Base-by-base conservation (phyloP, 1,139 yeast species). In the Meyerozyma carpophila region DNA sequence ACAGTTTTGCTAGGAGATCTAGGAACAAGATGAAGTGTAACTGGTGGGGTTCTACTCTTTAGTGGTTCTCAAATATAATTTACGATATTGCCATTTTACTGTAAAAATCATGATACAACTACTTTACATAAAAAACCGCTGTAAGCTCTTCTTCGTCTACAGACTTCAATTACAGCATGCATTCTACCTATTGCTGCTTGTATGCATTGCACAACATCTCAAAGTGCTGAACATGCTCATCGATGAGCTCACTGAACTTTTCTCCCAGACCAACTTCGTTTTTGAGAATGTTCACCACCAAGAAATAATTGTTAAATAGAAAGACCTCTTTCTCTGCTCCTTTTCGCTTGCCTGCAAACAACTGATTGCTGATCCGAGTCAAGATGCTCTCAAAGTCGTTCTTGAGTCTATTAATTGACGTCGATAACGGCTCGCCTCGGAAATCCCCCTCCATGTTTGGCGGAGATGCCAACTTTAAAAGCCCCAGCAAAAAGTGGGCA, bases 381-480 rank as follows among this genome's bases (percentile, higher is more conserved):
- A 93, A 63, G 1, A 82, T 74, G 27, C 79, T 79, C 59, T 93
- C 98, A 59, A 81, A 91, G 50, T 87, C 96, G 54, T 81, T 82
- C 42, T 91, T 67, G 37, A 93, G 65, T 45, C 96, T 71, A 8
- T 71, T 70, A 4, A 91, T 73, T 1, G 93, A 82, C 46, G 77
- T 79, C 38, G 78, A 77, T 8, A 91, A 68, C 0, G 96, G 97
- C 55, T 90, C 98, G 3, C 75, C 74, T 44, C 58, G 60, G 43
- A 55, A 56, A 36, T 57, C 51, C 1, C 50, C 52, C 29, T 57
- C 57, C 32, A 59, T 58, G 11, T 57, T 58, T 9, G 53, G 44
- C 2, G 48, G 40, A 3, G 54, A 43, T 3, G 84, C 74, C 25
- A 91, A 65, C 41, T 81, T 80, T 44, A 90, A 68, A 27, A 91